Conservation (phyloP, 805 yeast species). For the Wickerhamiella siamensis region DNA sequence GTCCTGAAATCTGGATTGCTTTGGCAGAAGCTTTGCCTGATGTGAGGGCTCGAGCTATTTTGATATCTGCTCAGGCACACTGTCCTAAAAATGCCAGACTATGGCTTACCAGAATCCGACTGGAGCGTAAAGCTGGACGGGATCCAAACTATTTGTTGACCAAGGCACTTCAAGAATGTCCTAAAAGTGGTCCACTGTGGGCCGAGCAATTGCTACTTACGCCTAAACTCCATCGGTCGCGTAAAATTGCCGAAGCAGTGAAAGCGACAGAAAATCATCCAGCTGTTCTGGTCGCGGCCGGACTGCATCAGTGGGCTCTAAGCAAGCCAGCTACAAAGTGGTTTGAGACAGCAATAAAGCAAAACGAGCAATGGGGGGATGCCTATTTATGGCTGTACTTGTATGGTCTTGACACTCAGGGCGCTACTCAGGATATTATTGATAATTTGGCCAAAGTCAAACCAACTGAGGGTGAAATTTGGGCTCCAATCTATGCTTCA, state of each 20-base stretch:
- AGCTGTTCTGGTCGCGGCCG: conserved; percentile 46
- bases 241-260: conserved; percentile 57
- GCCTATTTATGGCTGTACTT: conserved; percentile 52
- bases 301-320: conserved; percentile 49
- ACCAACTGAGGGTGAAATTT: background rate
- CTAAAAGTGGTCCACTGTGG: conserved; percentile 54
- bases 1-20: conserved; percentile 39
- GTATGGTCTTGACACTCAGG: conserved; percentile 29
- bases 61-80: conserved; percentile 1
- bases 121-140: conserved; percentile 43
- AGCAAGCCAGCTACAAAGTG: conserved; percentile 57
- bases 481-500: background rate
- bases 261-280: conserved; percentile 48
- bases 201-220: conserved; percentile 35
- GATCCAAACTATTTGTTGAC: conserved; percentile 36
- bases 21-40: conserved; percentile 31
- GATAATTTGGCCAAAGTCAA: background rate
- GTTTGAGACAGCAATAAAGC: conserved; percentile 54
- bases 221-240: conserved; percentile 36
- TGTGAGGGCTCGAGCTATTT: background rate
- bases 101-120: conserved; percentile 41
- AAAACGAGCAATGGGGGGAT: conserved; percentile 54
- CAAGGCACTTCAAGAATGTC: conserved; percentile 44
- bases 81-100: conserved; percentile 19
- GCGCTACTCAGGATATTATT: background rate